Evolutionary conservation across 2,329 filamentous ascomycete genomes (phyloP).

Genomic region (Curvularia hawaiiensis): DNA sequence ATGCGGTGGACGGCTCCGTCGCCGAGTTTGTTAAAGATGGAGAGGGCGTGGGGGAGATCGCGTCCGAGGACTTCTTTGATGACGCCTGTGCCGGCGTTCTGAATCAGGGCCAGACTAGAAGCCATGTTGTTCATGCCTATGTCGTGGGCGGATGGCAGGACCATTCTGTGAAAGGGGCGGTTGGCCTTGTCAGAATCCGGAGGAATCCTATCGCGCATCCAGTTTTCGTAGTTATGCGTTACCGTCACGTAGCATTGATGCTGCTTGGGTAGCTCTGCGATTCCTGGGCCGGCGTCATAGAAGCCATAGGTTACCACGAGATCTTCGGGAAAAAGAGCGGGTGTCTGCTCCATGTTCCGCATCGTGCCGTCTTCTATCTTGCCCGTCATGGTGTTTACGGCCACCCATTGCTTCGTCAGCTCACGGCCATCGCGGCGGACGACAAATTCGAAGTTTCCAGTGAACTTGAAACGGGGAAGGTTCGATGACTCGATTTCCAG

Average conservation of each 20-base stretch:
- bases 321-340: constrained; percentile 39
- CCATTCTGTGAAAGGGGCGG: constrained; percentile 51
- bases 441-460: constrained; percentile 53
- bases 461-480: constrained; percentile 52
- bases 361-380: constrained; percentile 49
- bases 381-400: constrained; percentile 55
- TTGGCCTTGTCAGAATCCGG: constrained; percentile 47
- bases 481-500: constrained; percentile 55
- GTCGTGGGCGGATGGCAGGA: constrained; percentile 56
- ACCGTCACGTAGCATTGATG: constrained; percentile 54
- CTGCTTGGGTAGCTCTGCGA: constrained; percentile 50
- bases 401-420: constrained; percentile 52
- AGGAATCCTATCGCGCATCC: constrained; percentile 53
- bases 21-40: constrained; percentile 36
- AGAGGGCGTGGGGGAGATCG: constrained; percentile 29
- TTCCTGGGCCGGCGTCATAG: constrained; percentile 55
- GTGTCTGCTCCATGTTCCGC: constrained; percentile 40
- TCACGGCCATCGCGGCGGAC: constrained; percentile 47
- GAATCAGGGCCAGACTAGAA: constrained; percentile 48
- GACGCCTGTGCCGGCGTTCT: constrained; percentile 40
- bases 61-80: constrained; percentile 41
- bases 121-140: constrained; percentile 60
- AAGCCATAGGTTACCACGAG: constrained; percentile 55
- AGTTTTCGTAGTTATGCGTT: constrained; percentile 50
- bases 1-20: constrained; percentile 37